Base-by-base conservation (phyloP, 2,329 filamentous ascomycete genomes). In the Fusarium sp. region DNA sequence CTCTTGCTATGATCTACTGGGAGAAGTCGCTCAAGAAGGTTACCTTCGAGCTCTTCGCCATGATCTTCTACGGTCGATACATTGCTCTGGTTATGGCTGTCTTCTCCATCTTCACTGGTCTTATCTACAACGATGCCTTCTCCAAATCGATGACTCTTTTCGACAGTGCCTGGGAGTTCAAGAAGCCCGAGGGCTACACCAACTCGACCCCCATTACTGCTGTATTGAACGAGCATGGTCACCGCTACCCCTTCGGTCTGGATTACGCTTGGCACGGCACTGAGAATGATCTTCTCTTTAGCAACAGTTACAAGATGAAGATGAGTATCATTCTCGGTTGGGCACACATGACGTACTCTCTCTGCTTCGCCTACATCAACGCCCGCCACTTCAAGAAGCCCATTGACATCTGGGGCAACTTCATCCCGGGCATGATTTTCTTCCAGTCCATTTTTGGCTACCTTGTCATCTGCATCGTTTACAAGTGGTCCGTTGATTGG, bases 281-380 rank as follows among this genome's bases (percentile, higher is more conserved):
- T 14, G 96, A 98, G 80, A 99, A 99, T 80, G 93, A 97, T 71
- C 89, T 99, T 22, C 90, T 99, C 59, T 99, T 99, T 86, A 93
- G 91, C 83, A 99, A 99, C 92, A 97, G 94, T 84, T 97, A 97
- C 90, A 99, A 99, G 92, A 99, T 99, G 97, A 99, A 99, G 89
- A 94, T 99, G 85, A 97, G 94, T 87, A 98, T 99, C 82, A 91
- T 99, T 76, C 90, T 99, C 75, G 97, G 97, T 83, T 99, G 97
- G 97, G 91, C 91, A 68, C 95, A 98, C 86, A 99, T 99, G 97
- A 99, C 97, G 4, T 99, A 98, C 86, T 98, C 97, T 20, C 91
- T 99, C 54, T 95, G 94, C 86, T 92, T 97, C 81, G 93, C 97
- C 27, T 97, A 94, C 80, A 90, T 98, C 88, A 99, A 99, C 81